Conservation (phyloP, 371 early-diverging fungal species). For the Mortierella sp. region DNA sequence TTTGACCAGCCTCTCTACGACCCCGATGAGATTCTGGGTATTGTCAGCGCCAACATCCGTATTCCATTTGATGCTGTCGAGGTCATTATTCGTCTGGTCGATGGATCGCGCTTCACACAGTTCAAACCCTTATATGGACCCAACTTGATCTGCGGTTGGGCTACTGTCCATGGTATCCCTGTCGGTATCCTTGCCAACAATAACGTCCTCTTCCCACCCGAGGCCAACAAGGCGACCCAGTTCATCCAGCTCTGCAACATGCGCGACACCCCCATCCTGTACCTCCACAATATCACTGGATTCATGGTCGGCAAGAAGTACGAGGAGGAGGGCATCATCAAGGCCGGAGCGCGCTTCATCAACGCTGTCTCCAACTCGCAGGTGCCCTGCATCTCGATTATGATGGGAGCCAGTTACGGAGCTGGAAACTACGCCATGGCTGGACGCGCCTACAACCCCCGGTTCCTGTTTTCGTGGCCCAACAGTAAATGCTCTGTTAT, state of each 20-base stretch:
- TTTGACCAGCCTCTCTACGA: conserved; percentile 74
- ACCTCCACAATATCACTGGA: conserved; percentile 83
- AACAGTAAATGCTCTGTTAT: conserved; percentile 84
- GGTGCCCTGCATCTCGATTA: conserved; percentile 82
- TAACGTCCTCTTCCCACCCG: conserved; percentile 79
- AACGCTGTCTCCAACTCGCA: conserved; percentile 83
- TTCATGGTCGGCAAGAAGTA: conserved; percentile 85
- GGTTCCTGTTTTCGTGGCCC: conserved; percentile 84
- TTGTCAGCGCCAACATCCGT: conserved; percentile 76
- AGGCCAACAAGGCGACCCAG: conserved; percentile 84
- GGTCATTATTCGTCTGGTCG: conserved; percentile 77
- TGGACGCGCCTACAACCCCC: conserved; percentile 80
- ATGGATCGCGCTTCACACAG: conserved; percentile 73
- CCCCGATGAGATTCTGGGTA: conserved; percentile 75
- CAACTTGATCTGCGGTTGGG: conserved; percentile 78
- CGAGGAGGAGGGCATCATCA: conserved; percentile 85
- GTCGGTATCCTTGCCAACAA: conserved; percentile 84
- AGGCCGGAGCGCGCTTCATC: conserved; percentile 84
- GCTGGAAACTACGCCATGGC: conserved; percentile 88
- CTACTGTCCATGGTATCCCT: conserved; percentile 76
- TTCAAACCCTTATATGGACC: conserved; percentile 81
- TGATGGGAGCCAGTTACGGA: conserved; percentile 85
- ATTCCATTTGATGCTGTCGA: conserved; percentile 78
- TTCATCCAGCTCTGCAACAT: conserved; percentile 84
- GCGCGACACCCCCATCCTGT: conserved; percentile 78